Base-by-base conservation (phyloP, 192 early-diverging fungal species). In the Linnemannia elongata region DNA sequence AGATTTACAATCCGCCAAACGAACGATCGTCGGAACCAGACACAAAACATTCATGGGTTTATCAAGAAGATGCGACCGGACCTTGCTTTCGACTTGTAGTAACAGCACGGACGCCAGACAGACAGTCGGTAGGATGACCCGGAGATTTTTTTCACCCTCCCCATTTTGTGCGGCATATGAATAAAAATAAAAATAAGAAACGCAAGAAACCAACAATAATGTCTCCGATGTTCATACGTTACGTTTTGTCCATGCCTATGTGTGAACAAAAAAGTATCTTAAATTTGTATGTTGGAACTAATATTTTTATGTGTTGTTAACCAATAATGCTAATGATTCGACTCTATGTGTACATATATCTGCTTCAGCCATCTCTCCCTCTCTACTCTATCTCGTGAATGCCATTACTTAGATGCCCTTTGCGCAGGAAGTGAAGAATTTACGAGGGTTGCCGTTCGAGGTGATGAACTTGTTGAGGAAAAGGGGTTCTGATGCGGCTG, bases 361-460 rank as follows among this genome's bases (percentile, higher is more conserved):
- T 6, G n/a, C 55, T n/a, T 60, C 54, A 10, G 6, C 55, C n/a
- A 39, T 39, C n/a, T 12, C 24, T 60, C 22, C 6, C 54, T 55
- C n/a, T 60, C 24, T 60, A 66, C 9, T 66, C 30, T 66, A 66
- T 13, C 60, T 66, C 60, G 24, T 27, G 55, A 27, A 57, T 57
- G 55, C 55, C 12, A 66, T 66, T 66, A 66, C 27, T 71, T 78
- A 87, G 55, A 87, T 78, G 24, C 80, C 85, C 76, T 88, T 89
- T 69, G 86, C 89, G 69, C 89, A 89, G 4, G 82, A 82, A 79
- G 84, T 88, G 80, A 88, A 89, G 82, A 89, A 89, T 69, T 89
- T 89, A 66, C 89, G 89, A 41, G 89, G 89, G 76, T 89, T 89
- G 44, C 85, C 89, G 71, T 78, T 78, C 44, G 85, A 84, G 18